These are phyloP conservation scores for Boletus pseudo-olivaceus DNA, from an alignment of 768 basidiomycete genomes.

Conservation along the genomic window DNA sequence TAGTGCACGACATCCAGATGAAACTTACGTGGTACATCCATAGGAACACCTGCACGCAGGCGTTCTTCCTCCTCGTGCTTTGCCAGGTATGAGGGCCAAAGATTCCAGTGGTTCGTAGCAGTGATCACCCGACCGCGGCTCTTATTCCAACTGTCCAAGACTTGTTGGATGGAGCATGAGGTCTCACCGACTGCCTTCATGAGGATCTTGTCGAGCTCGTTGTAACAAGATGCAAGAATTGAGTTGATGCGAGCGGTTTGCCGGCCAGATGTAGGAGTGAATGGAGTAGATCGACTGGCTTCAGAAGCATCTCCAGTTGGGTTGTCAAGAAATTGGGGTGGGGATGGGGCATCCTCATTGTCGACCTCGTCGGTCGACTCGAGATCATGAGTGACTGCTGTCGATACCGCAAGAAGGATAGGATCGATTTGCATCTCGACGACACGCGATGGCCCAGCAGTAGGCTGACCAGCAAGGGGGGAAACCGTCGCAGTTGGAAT, in stretches of 20 bases:
- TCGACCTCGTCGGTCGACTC: too few relatives aligned
- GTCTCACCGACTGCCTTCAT: neutral
- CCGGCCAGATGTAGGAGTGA: neutral
- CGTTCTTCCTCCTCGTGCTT: neutral
- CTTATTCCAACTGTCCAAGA: slow-evolving; percentile 3
- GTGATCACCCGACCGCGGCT: neutral
- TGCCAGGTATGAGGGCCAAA: neutral
- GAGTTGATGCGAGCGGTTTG: neutral
- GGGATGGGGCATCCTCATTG: too few relatives aligned
- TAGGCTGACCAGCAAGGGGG: too few relatives aligned
- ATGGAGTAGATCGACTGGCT: neutral
- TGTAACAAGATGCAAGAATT: neutral
- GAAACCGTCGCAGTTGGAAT: too few relatives aligned
- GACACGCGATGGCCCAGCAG: too few relatives aligned
- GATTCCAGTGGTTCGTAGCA: slow-evolving; percentile 1
- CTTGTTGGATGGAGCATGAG: too few relatives aligned
- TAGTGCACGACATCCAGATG: neutral
- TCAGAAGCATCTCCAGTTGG: too few relatives aligned
- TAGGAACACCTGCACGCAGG: neutral
- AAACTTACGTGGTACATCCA: neutral
- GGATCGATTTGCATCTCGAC: too few relatives aligned
- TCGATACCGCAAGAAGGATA: too few relatives aligned
- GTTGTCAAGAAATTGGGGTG: too few relatives aligned
- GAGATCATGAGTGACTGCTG: too few relatives aligned
- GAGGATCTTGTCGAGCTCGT: neutral